Evolutionary conservation across 805 yeast genomes (phyloP).

Genomic region (Zygosaccharomyces kombuchaensis): DNA sequence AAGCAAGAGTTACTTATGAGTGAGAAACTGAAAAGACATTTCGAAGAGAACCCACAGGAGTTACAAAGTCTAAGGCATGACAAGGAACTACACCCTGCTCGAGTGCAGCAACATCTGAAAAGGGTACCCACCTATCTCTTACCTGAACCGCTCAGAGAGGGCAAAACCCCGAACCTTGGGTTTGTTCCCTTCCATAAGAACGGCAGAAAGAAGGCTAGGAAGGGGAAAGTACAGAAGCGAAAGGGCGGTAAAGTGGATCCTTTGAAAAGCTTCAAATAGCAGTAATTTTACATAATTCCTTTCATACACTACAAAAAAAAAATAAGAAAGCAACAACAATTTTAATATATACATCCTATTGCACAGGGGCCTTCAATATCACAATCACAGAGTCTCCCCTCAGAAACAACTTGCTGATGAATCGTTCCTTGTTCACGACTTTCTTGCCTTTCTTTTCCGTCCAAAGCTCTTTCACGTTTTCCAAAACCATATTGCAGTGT

Average conservation of each 20-base stretch:
- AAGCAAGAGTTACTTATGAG: constrained; percentile 82
- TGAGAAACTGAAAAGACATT: constrained; percentile 87
- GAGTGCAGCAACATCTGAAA: constrained; percentile 80
- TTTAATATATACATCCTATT: constrained; percentile 10
- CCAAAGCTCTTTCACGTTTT: constrained; percentile 80
- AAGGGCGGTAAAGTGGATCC: constrained; percentile 55
- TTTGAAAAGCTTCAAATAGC: constrained; percentile 48
- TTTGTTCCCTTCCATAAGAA: constrained; percentile 63
- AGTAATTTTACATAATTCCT: constrained; percentile 16
- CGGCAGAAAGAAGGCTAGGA: constrained; percentile 37
- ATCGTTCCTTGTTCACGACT: constrained; percentile 61
- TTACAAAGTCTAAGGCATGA: constrained; percentile 86
- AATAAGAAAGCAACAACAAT: not conserved
- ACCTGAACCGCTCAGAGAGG: constrained; percentile 68
- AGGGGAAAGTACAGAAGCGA: constrained; percentile 42
- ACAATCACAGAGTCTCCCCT: constrained; percentile 95
- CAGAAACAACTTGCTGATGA: constrained; percentile 81
- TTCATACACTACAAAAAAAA: not conserved
- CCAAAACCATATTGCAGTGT: constrained; percentile 90
- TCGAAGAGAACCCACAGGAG: constrained; percentile 96
- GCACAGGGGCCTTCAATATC: constrained; percentile 51
- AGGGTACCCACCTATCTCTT: constrained; percentile 88
- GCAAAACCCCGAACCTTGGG: constrained; percentile 51
- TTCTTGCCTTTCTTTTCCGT: constrained; percentile 70
- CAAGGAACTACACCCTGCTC: constrained; percentile 75